phyloP scores from a whole-genome alignment of 768 basidiomycete species.

The Bullera alba region DNA sequence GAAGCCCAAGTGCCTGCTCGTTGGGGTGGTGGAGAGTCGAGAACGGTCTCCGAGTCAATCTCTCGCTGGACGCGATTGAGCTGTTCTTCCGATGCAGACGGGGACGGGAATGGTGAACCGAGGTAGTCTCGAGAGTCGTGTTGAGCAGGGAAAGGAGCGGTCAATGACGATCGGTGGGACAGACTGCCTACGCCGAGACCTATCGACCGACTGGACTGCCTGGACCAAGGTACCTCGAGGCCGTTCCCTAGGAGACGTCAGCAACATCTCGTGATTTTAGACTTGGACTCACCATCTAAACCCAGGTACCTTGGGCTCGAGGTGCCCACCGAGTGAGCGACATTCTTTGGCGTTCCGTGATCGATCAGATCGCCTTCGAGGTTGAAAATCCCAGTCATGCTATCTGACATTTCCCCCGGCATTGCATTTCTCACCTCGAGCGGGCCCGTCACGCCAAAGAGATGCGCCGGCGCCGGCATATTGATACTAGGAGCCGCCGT shows the following conservation, averaged over 20 bases:
- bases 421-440: constrained; percentile 26
- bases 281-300: constrained; percentile 22
- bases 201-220: neutral
- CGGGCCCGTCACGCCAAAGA: constrained; percentile 19
- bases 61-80: neutral
- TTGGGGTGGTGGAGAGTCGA: constrained; percentile 3
- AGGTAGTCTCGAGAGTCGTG: constrained; percentile 7
- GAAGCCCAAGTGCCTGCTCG: constrained; percentile 31
- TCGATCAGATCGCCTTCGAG: constrained; percentile 1
- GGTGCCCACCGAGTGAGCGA: neutral
- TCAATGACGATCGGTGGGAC: neutral
- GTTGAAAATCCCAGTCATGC: neutral
- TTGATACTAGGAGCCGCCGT: constrained; percentile 3
- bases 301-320: constrained; percentile 23
- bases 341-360: constrained; percentile 1
- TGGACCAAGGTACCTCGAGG: constrained; percentile 6
- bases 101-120: constrained; percentile 8
- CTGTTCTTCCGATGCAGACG: constrained; percentile 1
- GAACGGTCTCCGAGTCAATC: neutral
- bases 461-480: constrained; percentile 10
- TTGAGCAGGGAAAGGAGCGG: constrained; percentile 5
- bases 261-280: neutral
- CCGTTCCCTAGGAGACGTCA: constrained; percentile 3
- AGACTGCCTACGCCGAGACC: neutral
- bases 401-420: constrained; percentile 20